Conservation (phyloP, 2,329 filamentous ascomycete species). For the Monosporascus sp. region DNA sequence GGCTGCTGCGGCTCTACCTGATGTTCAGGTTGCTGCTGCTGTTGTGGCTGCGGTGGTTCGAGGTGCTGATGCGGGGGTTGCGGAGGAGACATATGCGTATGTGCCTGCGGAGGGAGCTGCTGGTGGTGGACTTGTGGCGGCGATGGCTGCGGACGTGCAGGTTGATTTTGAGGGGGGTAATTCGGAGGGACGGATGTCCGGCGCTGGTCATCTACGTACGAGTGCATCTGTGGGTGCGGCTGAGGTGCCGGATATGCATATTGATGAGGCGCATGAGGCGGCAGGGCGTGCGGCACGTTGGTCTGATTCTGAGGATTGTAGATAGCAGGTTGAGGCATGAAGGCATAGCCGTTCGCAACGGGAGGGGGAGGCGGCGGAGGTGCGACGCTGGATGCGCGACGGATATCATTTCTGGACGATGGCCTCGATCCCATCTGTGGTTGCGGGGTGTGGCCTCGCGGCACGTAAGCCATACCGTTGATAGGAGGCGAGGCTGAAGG, state of each 20-base stretch:
- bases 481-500: conserved; percentile 87
- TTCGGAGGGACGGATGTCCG: conserved; percentile 65
- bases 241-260: conserved; percentile 33
- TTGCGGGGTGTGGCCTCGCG: conserved; percentile 76
- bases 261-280: conserved; percentile 23
- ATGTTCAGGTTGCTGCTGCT: conserved; percentile 42
- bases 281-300: conserved; percentile 36
- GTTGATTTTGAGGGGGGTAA: conserved; percentile 55
- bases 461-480: conserved; percentile 66
- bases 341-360: conserved; percentile 67
- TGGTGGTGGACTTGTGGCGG: conserved; percentile 54
- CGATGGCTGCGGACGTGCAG: conserved; percentile 50
- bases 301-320: conserved; percentile 62
- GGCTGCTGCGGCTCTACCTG: conserved; percentile 30
- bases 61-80: conserved; percentile 44
- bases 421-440: conserved; percentile 70
- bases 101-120: conserved; percentile 40
- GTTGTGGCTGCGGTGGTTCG: conserved; percentile 36
- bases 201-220: conserved; percentile 71
- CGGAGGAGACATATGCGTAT: conserved; percentile 46
- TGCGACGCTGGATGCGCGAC: conserved; percentile 69
- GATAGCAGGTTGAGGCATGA: conserved; percentile 79
- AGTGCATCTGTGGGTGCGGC: conserved; percentile 50
- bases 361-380: conserved; percentile 58
- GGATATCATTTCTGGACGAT: conserved; percentile 72